Base-by-base conservation (phyloP, 2,329 filamentous ascomycete genomes). In the Colletotrichum tropicicola region DNA sequence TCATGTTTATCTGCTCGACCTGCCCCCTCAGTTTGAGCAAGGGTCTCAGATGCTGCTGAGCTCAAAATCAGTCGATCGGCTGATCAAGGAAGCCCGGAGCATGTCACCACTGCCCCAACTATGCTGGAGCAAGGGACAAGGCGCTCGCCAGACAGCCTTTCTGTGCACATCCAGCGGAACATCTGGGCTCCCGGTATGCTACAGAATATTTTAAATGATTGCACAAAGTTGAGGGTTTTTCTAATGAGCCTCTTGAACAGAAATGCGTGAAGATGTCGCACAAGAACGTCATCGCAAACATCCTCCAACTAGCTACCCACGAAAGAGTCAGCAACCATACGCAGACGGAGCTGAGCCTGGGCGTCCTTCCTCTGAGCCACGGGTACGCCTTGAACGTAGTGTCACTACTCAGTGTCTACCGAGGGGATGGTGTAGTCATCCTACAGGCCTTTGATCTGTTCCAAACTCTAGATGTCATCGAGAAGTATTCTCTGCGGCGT, bases 221-320 rank as follows among this genome's bases (percentile, higher is more conserved):
- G 1, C 30, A 12, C 13, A 7, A 3, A 5, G 2, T 32, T 32
- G 30, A 32, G 13, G 6, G 12, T 19, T 9, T 15, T 13, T 10
- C 19, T 41, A 19, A 53, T 25, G 13, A 10, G 4, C 10, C 21
- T 4, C 21, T 2, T 1, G 5, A 25, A 25, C 66, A 91, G 87
- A 92, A 92, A 89, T 91, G 89, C 53, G 91, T 93, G 25, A 93
- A 91, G 89, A 91, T 94, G 53, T 88, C 90, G 5, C 91, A 94
- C 74, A 80, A 82, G 27, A 94, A 93, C 70, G 87, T 93, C 15
- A 93, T 94, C 49, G 86, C 90, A 35, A 94, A 94, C 72, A 83
- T 86, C 0, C 72, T 93, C 51, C 91, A 93, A 73, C 80, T 90
- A 39, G 70, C 73, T 4, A 78, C 82, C 2, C 87, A 74, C 58